Evolutionary conservation across 768 basidiomycete genomes (phyloP).

Genomic region (Collybia sp.): DNA sequence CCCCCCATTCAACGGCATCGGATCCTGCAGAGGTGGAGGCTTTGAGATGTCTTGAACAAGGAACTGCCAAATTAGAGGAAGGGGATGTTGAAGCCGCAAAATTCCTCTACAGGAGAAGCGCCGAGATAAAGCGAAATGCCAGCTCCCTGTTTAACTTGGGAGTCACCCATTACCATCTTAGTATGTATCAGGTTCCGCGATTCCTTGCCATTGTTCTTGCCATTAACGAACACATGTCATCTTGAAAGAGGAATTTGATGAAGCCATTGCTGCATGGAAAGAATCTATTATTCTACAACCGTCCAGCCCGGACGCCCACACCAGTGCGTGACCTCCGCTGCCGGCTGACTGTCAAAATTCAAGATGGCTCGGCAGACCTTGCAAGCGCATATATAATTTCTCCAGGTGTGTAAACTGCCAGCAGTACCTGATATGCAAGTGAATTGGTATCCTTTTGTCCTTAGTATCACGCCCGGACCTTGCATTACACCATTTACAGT

Average conservation of each 20-base stretch:
- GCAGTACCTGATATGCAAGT: conserved; percentile 10
- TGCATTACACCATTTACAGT: conserved; percentile 81
- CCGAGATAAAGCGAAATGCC: conserved; percentile 74
- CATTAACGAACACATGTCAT: conserved; percentile 5
- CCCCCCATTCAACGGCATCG: conserved; percentile 73
- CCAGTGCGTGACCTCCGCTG: conserved; percentile 49
- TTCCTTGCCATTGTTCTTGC: conserved; percentile 8
- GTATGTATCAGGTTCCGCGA: conserved; percentile 37
- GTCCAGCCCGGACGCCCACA: conserved; percentile 81
- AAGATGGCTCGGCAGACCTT: conserved; percentile 48
- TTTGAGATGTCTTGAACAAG: conserved; percentile 73
- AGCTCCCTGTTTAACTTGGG: conserved; percentile 86
- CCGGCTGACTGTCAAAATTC: conserved; percentile 10
- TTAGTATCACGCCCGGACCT: conserved; percentile 77
- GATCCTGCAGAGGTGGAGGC: conserved; percentile 84
- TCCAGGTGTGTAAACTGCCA: conserved; percentile 21
- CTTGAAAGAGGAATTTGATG: conserved; percentile 75
- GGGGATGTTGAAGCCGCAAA: conserved; percentile 82
- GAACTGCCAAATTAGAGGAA: conserved; percentile 80
- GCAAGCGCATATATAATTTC: conserved; percentile 89
- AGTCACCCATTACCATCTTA: conserved; percentile 86
- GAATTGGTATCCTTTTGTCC: conserved; percentile 3
- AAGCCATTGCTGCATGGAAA: conserved; percentile 83
- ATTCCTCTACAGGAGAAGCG: conserved; percentile 70
- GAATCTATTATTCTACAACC: conserved; percentile 80